Evolutionary conservation across 1,139 yeast species (phyloP), one percentile per base, ranked within the genome.

Genomic region (Magnusiomyces clavatus): DNA sequence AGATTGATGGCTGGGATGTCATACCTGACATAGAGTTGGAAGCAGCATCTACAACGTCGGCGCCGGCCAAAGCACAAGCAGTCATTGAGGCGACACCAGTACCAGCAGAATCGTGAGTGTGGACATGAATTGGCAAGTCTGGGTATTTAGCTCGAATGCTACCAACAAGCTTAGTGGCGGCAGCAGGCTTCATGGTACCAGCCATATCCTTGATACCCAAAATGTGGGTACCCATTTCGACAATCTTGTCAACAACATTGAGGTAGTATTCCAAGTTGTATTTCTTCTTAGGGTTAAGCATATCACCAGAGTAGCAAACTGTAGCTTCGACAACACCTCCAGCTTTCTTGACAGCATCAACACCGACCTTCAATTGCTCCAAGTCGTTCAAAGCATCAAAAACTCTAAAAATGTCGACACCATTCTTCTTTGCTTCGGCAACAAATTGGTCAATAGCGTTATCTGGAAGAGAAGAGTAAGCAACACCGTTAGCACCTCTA

Each of bases 121-220:
- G 99, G 48, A 92, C 97, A 69, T 92, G 99, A 65, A 92, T 90
- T 60, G 97, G 97, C 66, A 94, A 77, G 65, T 87, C 81, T 51
- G 99, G 98, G 72, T 87, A 88, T 70, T 80, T 83, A 56, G 80
- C 80, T 71, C 98, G 83, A 61, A 92, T 81, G 37, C 87, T 75
- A 54, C 92, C 82, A 64, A 92, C 77, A 67, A 92, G 80, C 52
- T 83, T 60, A 51, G 77, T 81, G 45, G 98, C 98, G 57, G 98
- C 98, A 57, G 81, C 77, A 56, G 99, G 98, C 73, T 92, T 90
- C 75, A 92, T 72, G 56, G 97, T 90, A 74, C 99, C 99, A 51
- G 99, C 99, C 99, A 92, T 92, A 74, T 92, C 99, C 74, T 92
- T 92, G 68, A 92, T 92, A 72, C 97, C 98, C 64, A 92, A 77